Evolutionary conservation across 108 stramenopile genomes (phyloP), one percentile per base, ranked within the genome.

Genomic region (Cyclotella atomus): DNA sequence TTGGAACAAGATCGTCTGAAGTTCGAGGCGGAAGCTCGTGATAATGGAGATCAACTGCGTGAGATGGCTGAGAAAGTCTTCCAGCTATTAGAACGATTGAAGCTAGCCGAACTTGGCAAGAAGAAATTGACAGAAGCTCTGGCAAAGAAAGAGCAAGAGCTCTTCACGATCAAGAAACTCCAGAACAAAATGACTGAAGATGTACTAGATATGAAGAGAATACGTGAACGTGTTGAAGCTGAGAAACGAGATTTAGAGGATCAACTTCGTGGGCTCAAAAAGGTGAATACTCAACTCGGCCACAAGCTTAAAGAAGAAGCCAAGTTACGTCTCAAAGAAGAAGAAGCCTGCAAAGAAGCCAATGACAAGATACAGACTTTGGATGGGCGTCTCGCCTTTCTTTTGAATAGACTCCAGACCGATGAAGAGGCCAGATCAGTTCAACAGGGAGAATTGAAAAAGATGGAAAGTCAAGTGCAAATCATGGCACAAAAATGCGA

Each of bases 61-160:
- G 90, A 95, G 64, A 93, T 91, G 90, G 90, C 94, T 33, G 91
- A 95, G 57, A 93, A 91, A 70, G 92, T 95, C 10, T 95, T 95
- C 66, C 90, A 93, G 76, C 72, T 93, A 17, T 75, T 93, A 41
- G 94, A 95, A 78, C 62, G 94, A 15, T 84, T 95, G 2, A 93
- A 92, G 79, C 85, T 93, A 12, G 88, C 92, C 12, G 94, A 95
- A 57, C 80, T 93, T 4, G 91, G 90, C 16, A 95, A 93, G 54
- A 92, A 85, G 55, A 91, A 90, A 77, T 84, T 89, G 17, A 86
- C 88, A 72, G 92, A 95, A 62, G 91, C 87, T 50, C 59, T 94
- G 20, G 65, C 84, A 45, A 85, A 84, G 72, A 91, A 91, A 75
- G 94, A 94, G 56, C 85, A 86, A 28, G 94, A 95, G 64, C 32